Evolutionary conservation across 495 filamentous ascomycete species (phyloP).

Genomic region (Choiromyces venosus): DNA sequence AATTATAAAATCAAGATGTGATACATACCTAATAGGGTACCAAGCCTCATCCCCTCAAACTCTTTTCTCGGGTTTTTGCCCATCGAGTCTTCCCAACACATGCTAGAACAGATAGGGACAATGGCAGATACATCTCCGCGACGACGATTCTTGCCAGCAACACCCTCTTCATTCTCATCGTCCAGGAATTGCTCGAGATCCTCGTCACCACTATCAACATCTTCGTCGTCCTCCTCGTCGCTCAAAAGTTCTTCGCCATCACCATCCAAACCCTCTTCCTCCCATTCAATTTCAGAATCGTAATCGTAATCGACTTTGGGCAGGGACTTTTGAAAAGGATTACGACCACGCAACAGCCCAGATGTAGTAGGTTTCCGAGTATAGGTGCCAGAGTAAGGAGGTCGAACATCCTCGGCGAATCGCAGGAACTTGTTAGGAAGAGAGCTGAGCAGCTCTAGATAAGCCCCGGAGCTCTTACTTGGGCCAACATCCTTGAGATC

Average conservation of each 20-base stretch:
- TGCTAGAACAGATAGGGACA: slow-evolving; percentile 66
- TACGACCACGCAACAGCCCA: slow-evolving; percentile 57
- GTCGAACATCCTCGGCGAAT: slow-evolving; percentile 82
- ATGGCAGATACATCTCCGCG: slow-evolving; percentile 58
- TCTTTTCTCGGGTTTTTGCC: slow-evolving; percentile 46
- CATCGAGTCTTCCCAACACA: slow-evolving; percentile 68
- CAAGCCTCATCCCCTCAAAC: slow-evolving; percentile 58
- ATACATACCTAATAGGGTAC: slow-evolving; percentile 64
- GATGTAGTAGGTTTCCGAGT: slow-evolving; percentile 53
- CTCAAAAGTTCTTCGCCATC: slow-evolving; percentile 70
- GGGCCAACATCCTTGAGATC: slow-evolving; percentile 38
- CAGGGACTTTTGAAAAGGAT: slow-evolving; percentile 59
- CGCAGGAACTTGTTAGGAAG: slow-evolving; percentile 71
- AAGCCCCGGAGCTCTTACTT: slow-evolving; percentile 22
- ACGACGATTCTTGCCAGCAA: slow-evolving; percentile 41
- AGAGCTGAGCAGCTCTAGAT: slow-evolving; percentile 54
- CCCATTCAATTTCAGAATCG: slow-evolving; percentile 95
- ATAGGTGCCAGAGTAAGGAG: slow-evolving; percentile 82
- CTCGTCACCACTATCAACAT: slow-evolving; percentile 53
- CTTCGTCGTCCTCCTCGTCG: slow-evolving; percentile 70
- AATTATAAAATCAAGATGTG: neutral
- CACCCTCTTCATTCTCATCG: slow-evolving; percentile 56
- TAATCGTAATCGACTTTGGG: slow-evolving; percentile 84
- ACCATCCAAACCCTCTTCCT: slow-evolving; percentile 55
- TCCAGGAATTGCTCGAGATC: slow-evolving; percentile 73